Percentiles rank a stretch among this genome's conserved stretches.
phyloP scores from a whole-genome alignment of 2,329 filamentous ascomycete genomes.

The Aspergillus sp. region DNA sequence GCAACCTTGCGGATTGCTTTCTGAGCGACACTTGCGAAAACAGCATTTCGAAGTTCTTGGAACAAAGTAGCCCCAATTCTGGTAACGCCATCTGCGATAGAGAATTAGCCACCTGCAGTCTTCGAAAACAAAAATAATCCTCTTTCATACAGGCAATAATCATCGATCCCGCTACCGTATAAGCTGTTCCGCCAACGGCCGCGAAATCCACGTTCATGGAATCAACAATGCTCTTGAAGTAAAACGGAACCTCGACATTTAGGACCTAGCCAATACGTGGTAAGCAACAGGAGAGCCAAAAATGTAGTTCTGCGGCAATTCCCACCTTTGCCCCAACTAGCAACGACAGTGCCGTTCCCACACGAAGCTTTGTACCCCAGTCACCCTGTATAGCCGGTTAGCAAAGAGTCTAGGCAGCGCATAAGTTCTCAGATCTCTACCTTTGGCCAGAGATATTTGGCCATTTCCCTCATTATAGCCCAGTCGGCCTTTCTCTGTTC shows the following conservation, averaged over 20 bases:
- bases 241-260: conserved; percentile 98
- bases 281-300: conserved; percentile 13
- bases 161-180: conserved; percentile 85
- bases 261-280: conserved; percentile 55
- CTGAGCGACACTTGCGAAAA: conserved; percentile 95
- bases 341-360: conserved; percentile 78
- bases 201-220: conserved; percentile 94
- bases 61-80: conserved; percentile 86
- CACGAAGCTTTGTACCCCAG: conserved; percentile 77
- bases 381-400: conserved; percentile 56
- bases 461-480: conserved; percentile 99
- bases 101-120: conserved; percentile 13
- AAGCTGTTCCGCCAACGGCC: conserved; percentile 82
- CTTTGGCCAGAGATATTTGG: conserved; percentile 93
- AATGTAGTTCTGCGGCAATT: neutral
- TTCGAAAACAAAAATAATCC: neutral
- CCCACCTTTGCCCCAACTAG: conserved; percentile 81
- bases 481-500: conserved; percentile 96
- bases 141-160: conserved; percentile 73
- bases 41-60: conserved; percentile 90
- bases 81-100: conserved; percentile 68
- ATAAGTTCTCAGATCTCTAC: conserved; percentile 28
- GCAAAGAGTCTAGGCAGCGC: conserved; percentile 3
- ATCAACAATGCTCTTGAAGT: conserved; percentile 98
- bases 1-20: conserved; percentile 93